phyloP scores from a whole-genome alignment of 768 basidiomycete genomes.

The Amanita pseudoporphyria region DNA sequence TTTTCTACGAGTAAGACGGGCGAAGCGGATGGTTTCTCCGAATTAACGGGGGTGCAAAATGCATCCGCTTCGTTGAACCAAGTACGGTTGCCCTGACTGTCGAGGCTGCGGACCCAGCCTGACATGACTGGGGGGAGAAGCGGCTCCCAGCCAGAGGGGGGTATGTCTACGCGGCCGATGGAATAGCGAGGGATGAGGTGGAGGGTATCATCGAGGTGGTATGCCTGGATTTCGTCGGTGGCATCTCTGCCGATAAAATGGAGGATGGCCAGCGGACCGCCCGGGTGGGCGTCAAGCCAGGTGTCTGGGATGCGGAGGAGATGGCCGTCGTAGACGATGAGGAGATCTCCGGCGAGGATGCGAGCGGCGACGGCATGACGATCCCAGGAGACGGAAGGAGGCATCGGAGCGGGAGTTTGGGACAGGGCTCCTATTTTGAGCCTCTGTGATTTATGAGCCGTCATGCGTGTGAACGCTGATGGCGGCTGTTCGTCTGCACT shows the following conservation, averaged over 20 bases:
- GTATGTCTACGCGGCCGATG: constrained; percentile 59
- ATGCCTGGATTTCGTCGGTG: constrained; percentile 89
- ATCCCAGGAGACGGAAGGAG: constrained; percentile 18
- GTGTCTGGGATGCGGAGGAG: constrained; percentile 55
- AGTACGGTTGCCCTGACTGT: constrained; percentile 26
- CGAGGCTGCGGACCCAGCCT: constrained; percentile 60
- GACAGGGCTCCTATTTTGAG: not conserved
- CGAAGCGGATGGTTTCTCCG: constrained; percentile 26
- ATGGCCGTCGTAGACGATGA: constrained; percentile 62
- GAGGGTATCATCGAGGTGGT: constrained; percentile 58
- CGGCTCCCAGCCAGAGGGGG: constrained; percentile 57
- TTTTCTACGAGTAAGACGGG: constrained; percentile 57
- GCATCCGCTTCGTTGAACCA: constrained; percentile 61
- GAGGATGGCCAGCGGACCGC: constrained; percentile 78
- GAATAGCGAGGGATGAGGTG: constrained; percentile 51
- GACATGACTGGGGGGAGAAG: constrained; percentile 79
- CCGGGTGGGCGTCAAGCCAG: constrained; percentile 88
- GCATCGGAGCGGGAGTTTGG: constrained; percentile 15
- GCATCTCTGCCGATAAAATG: constrained; percentile 97
- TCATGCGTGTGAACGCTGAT: constrained; percentile 7
- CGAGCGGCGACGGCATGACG: constrained; percentile 51
- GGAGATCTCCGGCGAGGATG: constrained; percentile 65
- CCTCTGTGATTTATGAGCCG: not conserved
- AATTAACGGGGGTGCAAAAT: constrained; percentile 22
- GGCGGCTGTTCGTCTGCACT: constrained; percentile 26